Conservation (phyloP, 1,284 basidiomycete genomes). For the Hymenochaete sp. region DNA sequence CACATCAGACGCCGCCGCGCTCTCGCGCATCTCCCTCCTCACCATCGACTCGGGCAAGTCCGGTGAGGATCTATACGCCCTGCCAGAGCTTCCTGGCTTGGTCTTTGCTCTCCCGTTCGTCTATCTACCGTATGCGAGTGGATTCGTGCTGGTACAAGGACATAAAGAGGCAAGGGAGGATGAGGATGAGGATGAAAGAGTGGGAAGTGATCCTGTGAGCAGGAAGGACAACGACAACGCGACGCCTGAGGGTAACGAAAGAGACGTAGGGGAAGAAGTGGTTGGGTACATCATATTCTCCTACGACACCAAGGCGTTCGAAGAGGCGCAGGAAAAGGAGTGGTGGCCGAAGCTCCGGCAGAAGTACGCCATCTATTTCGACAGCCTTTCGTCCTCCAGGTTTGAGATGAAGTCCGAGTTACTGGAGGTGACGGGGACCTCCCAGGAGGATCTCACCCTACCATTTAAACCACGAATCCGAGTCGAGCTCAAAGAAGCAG, state of each 20-base stretch:
- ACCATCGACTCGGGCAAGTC: slow-evolving; percentile 63
- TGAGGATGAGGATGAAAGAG: too few relatives aligned
- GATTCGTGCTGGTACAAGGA: slow-evolving; percentile 67
- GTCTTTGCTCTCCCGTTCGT: slow-evolving; percentile 68
- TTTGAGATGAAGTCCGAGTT: too few relatives aligned
- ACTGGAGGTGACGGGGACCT: too few relatives aligned
- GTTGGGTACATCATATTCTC: slow-evolving; percentile 59
- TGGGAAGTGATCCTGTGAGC: too few relatives aligned
- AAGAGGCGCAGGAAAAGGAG: slow-evolving; percentile 37
- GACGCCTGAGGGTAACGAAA: slow-evolving; percentile 9
- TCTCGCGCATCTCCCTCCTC: slow-evolving; percentile 64
- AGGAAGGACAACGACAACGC: slow-evolving; percentile 22
- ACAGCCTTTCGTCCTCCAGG: background rate
- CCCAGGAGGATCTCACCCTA: too few relatives aligned
- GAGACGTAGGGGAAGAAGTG: slow-evolving; percentile 26
- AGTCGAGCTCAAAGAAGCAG: slow-evolving; percentile 12
- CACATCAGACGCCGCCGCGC: slow-evolving; percentile 43
- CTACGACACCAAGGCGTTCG: slow-evolving; percentile 50
- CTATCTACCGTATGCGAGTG: slow-evolving; percentile 56
- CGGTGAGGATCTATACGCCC: slow-evolving; percentile 51
- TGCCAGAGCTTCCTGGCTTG: slow-evolving; percentile 55
- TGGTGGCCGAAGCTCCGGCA: slow-evolving; percentile 53
- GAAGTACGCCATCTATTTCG: slow-evolving; percentile 35
- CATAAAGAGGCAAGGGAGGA: too few relatives aligned
- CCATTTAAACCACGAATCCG: too few relatives aligned